These are phyloP conservation scores for Xylaria flabelliformis DNA, from an alignment of 495 filamentous ascomycete genomes.

Conservation along the genomic window DNA sequence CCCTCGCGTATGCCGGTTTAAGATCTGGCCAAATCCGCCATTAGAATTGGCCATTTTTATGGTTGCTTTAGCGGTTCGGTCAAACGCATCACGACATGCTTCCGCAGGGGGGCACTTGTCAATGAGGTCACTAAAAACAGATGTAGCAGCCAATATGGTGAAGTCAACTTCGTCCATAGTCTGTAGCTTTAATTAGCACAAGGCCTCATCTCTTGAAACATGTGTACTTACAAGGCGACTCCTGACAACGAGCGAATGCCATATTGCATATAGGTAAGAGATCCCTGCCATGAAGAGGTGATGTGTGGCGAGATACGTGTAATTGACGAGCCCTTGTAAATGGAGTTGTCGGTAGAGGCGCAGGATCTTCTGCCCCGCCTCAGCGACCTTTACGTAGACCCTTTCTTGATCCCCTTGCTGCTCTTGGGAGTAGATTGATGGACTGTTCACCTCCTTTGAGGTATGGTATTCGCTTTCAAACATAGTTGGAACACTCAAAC, in stretches of 20 bases:
- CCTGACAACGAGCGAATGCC: slow-evolving; percentile 90
- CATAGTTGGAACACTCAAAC: slow-evolving; percentile 82
- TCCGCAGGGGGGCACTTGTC: slow-evolving; percentile 61
- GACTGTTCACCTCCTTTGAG: slow-evolving; percentile 61
- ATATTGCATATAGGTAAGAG: slow-evolving; percentile 95
- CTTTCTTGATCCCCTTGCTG: slow-evolving; percentile 84
- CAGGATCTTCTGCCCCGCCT: slow-evolving; percentile 91
- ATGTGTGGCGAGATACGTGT: slow-evolving; percentile 95
- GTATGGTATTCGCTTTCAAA: slow-evolving; percentile 80
- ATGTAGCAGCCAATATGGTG: slow-evolving; percentile 92
- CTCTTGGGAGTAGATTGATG: slow-evolving; percentile 55
- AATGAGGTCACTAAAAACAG: slow-evolving; percentile 57
- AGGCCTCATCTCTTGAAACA: neutral
- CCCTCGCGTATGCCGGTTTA: slow-evolving; percentile 35
- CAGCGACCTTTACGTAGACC: slow-evolving; percentile 90
- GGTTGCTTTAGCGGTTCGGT: slow-evolving; percentile 92
- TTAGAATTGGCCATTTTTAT: slow-evolving; percentile 88
- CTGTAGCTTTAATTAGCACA: slow-evolving; percentile 55
- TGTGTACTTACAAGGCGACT: slow-evolving; percentile 73
- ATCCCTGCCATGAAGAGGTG: slow-evolving; percentile 98
- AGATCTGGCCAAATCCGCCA: slow-evolving; percentile 72
- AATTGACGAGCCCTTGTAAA: slow-evolving; percentile 86
- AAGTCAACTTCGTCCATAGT: slow-evolving; percentile 95
- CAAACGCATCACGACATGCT: slow-evolving; percentile 92
- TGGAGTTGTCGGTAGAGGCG: slow-evolving; percentile 91